Evolutionary conservation across 78 protist species (phyloP), one percentile per base, ranked within the genome.

Genomic region (Dictyostelium capitatum): DNA sequence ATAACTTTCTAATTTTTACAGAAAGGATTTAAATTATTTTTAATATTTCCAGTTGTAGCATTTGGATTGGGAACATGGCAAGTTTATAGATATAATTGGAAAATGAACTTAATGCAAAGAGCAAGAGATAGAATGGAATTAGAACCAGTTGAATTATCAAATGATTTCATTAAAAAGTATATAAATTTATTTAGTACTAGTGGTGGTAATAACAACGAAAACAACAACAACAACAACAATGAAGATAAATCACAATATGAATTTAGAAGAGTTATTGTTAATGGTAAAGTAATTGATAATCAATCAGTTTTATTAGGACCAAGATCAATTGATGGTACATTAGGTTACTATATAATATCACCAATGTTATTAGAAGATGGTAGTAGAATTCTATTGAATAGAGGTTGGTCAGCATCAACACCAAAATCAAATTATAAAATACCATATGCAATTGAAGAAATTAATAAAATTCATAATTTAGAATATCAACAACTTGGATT

Each of bases 1-100:
- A n/a, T n/a, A n/a, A n/a, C n/a, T n/a, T n/a, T n/a, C n/a, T n/a
- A n/a, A n/a, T n/a, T n/a, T 12, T 53, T 19, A 54, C 14, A 54
- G 62, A 64, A 54, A 82, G 53, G 79, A 23, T 82, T 67, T 51
- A 74, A 57, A 46, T 46, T 19, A 15, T 84, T 84, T 57, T 20
- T 57, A 19, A 54, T 74, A 43, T 84, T 84, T 79, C 91, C 91
- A 57, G 15, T 53, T 9, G 74, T 84, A 17, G 25, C 91, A 30
- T 25, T 46, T 37, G 91, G 91, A 41, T 57, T 84, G 11, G 82
- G 91, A 30, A 84, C 82, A 57, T 84, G 91, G 91, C 91, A 84
- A 46, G 82, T 84, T 19, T 84, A 84, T 59, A 84, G 91, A 84
- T 84, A 84, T 74, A 57, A 74, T 25, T 84, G 91, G 91, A 84